A percentile compares a stretch with the other conserved stretches of the same genome.
These are phyloP conservation scores for Candolleomyces aberdarensis DNA, from an alignment of 768 basidiomycete genomes.

Conservation along the genomic window DNA sequence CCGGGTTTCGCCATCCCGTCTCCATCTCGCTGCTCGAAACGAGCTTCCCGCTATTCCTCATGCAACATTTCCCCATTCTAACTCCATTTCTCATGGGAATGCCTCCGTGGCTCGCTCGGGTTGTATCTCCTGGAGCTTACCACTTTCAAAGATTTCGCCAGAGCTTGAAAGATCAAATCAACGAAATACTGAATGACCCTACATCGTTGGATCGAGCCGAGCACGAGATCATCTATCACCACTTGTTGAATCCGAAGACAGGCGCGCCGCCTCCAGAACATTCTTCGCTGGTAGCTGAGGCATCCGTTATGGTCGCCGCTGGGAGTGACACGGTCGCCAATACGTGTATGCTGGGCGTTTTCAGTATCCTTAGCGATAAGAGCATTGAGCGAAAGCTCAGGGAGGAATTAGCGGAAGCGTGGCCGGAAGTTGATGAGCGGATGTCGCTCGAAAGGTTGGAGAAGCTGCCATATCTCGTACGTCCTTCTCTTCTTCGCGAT, in stretches of 20 bases:
- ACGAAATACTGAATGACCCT: conserved; percentile 23
- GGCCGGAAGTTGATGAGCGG: conserved; percentile 35
- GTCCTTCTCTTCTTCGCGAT: conserved; percentile 6
- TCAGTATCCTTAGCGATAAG: conserved; percentile 31
- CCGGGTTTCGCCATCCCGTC: conserved; percentile 23
- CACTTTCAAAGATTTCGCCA: conserved; percentile 14
- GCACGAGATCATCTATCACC: conserved; percentile 37
- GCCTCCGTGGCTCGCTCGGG: conserved; percentile 16
- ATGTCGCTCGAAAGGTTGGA: conserved; percentile 35
- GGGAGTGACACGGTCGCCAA: conserved; percentile 45
- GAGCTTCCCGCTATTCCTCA: conserved; percentile 4
- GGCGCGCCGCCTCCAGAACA: neutral
- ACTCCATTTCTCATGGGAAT: conserved; percentile 10
- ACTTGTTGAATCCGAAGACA: conserved; percentile 13
- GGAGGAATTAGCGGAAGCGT: conserved; percentile 32
- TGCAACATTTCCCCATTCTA: conserved; percentile 23
- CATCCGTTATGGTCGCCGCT: conserved; percentile 18
- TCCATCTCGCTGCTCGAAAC: conserved; percentile 13
- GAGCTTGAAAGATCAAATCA: conserved; percentile 19
- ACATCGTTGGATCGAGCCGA: conserved; percentile 19
- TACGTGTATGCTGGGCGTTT: conserved; percentile 32
- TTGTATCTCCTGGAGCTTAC: conserved; percentile 10
- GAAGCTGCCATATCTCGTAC: conserved; percentile 45
- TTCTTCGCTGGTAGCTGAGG: neutral
- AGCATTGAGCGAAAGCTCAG: conserved; percentile 25